These are phyloP conservation scores for Volutella citrinella DNA, from an alignment of 2,329 filamentous ascomycete species.

Conservation along the genomic window DNA sequence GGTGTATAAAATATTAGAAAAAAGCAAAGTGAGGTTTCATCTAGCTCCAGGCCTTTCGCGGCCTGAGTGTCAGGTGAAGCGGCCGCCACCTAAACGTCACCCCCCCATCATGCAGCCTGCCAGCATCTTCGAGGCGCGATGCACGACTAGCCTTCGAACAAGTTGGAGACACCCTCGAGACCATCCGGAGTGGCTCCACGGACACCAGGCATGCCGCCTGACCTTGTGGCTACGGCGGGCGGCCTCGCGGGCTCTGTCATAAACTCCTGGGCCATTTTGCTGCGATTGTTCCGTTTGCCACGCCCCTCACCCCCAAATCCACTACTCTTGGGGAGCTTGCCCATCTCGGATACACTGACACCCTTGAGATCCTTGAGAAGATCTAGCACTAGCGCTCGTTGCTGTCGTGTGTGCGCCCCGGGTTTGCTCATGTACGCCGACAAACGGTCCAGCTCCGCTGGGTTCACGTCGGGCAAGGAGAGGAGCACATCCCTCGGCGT, in stretches of 20 bases:
- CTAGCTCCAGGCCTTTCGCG: no score
- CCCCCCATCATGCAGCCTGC: background rate
- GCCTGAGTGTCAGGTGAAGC: no score
- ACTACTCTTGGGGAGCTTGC: constrained; percentile 66
- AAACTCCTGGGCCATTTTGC: constrained; percentile 62
- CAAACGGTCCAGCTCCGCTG: constrained; percentile 63
- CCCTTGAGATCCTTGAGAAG: constrained; percentile 83
- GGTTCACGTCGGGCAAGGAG: constrained; percentile 72
- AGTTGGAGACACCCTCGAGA: constrained; percentile 52
- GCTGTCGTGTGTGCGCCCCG: constrained; percentile 64
- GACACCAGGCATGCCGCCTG: constrained; percentile 22
- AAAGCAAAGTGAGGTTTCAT: no score
- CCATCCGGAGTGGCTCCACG: constrained; percentile 45
- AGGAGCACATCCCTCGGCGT: constrained; percentile 76
- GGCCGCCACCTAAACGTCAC: no score
- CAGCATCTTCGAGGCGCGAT: no score
- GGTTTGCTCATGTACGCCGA: constrained; percentile 59
- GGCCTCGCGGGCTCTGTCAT: constrained; percentile 51
- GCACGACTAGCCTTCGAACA: constrained; percentile 46
- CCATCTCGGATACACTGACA: constrained; percentile 89
- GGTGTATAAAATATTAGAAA: no score
- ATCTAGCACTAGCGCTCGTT: constrained; percentile 78
- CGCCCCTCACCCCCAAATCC: constrained; percentile 29
- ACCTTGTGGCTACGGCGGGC: constrained; percentile 26
- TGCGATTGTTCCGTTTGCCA: constrained; percentile 27